phyloP scores from a whole-genome alignment of 495 filamentous ascomycete genomes.

The Lasiosphaeria ovina region DNA sequence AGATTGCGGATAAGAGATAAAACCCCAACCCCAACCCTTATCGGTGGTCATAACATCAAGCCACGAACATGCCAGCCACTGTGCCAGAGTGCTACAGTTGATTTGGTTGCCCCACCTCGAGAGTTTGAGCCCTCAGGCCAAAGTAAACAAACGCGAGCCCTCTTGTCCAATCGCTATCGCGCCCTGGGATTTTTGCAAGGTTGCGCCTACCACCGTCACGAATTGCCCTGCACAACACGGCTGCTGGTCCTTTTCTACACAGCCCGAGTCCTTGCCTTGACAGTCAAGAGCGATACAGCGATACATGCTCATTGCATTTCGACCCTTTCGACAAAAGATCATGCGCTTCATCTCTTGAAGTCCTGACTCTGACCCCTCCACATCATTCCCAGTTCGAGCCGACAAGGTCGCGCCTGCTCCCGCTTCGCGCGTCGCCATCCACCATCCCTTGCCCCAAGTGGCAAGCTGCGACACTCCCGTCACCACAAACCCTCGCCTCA shows the following conservation, averaged over 20 bases:
- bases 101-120: not conserved
- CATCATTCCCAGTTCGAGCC: not conserved
- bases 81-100: too few species aligned
- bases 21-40: too few species aligned
- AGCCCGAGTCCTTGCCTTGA: not conserved
- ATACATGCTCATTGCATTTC: too few species aligned
- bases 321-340: not conserved
- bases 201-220: not conserved
- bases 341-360: not conserved
- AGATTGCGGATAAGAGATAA: too few species aligned
- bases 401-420: not conserved
- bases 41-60: too few species aligned
- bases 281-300: too few species aligned
- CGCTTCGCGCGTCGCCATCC: not conserved
- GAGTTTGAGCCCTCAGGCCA: not conserved
- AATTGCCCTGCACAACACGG: not conserved
- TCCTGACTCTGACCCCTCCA: not conserved
- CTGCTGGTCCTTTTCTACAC: not conserved
- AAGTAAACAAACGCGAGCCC: slow-evolving; percentile 34
- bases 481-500: too few species aligned
- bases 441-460: not conserved
- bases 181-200: slow-evolving; percentile 5
- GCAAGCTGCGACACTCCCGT: too few species aligned
- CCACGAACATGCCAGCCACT: not conserved
- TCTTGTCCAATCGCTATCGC: slow-evolving; percentile 19